These are phyloP conservation scores for Xylariaceae sp. DNA, from an alignment of 2,329 filamentous ascomycete species.

Conservation along the genomic window DNA sequence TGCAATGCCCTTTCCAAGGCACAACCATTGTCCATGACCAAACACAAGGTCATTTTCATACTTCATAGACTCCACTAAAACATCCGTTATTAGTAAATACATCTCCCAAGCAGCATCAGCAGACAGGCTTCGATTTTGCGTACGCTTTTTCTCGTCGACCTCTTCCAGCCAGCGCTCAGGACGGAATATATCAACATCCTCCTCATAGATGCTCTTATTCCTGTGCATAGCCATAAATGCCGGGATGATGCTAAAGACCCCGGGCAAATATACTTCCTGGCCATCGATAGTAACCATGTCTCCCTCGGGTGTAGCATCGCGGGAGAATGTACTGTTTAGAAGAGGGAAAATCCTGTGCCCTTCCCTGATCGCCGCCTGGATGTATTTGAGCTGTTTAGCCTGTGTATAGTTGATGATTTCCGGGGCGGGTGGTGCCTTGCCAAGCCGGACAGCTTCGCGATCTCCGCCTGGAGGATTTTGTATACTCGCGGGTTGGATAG, in stretches of 20 bases:
- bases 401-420: conserved; percentile 39
- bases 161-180: conserved; percentile 30
- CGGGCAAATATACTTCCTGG: conserved; percentile 15
- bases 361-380: conserved; percentile 49
- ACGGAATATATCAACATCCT: conserved; percentile 25
- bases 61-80: conserved; percentile 23
- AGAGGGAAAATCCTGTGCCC: conserved; percentile 46
- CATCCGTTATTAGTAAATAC: neutral
- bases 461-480: conserved; percentile 49
- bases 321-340: conserved; percentile 28
- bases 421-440: conserved; percentile 41
- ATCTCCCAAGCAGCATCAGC: neutral
- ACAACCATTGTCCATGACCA: conserved; percentile 23
- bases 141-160: conserved; percentile 12
- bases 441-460: conserved; percentile 41
- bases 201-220: conserved; percentile 15
- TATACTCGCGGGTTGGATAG: conserved; percentile 53
- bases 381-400: conserved; percentile 44
- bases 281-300: conserved; percentile 19
- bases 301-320: conserved; percentile 22
- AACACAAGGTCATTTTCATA: conserved; percentile 16
- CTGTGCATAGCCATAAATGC: conserved; percentile 21
- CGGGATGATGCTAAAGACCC: conserved; percentile 15
- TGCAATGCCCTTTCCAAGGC: conserved; percentile 25
- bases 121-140: neutral